Evolutionary conservation across 2,329 filamentous ascomycete species (phyloP).

Genomic region (Trichoderma koningiopsis): DNA sequence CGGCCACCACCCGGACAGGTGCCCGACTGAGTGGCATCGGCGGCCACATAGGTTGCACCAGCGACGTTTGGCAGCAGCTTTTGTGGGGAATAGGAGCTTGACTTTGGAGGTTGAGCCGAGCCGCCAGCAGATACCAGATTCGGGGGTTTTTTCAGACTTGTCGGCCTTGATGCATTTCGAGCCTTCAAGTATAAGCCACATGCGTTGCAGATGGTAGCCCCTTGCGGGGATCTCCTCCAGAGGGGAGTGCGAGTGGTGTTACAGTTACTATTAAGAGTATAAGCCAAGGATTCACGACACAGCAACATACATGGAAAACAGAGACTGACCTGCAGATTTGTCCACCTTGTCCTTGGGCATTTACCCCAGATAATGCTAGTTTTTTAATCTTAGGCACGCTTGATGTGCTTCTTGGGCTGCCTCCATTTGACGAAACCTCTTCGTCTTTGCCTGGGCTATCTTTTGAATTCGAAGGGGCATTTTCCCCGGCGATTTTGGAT

Average conservation of each 20-base stretch:
- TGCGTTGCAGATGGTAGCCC: slow-evolving; percentile 95
- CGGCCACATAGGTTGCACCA: slow-evolving; percentile 72
- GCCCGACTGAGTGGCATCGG: slow-evolving; percentile 74
- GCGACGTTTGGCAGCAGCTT: slow-evolving; percentile 47
- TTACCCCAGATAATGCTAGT: slow-evolving; percentile 19
- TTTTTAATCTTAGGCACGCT: slow-evolving; percentile 28
- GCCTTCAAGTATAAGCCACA: slow-evolving; percentile 95
- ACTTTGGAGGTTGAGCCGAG: slow-evolving; percentile 48
- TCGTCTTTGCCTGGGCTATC: slow-evolving; percentile 33
- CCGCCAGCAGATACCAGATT: slow-evolving; percentile 48
- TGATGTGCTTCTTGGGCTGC: slow-evolving; percentile 35
- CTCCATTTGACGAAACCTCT: slow-evolving; percentile 32
- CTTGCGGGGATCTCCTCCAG: slow-evolving; percentile 90
- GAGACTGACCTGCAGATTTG: slow-evolving; percentile 70
- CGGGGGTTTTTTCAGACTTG: slow-evolving; percentile 80
- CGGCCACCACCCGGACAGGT: slow-evolving; percentile 93
- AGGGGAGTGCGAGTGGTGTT: slow-evolving; percentile 90
- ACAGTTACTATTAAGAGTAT: slow-evolving; percentile 71
- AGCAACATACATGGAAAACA: not conserved
- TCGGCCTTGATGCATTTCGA: slow-evolving; percentile 85
- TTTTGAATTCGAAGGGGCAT: slow-evolving; percentile 34
- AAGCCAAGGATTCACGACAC: not conserved
- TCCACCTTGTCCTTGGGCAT: slow-evolving; percentile 49
- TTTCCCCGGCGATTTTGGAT: slow-evolving; percentile 31
- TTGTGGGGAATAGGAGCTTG: slow-evolving; percentile 41